Evolutionary conservation across 2,329 filamentous ascomycete genomes (phyloP).

Genomic region (Myriangium duriaei): DNA sequence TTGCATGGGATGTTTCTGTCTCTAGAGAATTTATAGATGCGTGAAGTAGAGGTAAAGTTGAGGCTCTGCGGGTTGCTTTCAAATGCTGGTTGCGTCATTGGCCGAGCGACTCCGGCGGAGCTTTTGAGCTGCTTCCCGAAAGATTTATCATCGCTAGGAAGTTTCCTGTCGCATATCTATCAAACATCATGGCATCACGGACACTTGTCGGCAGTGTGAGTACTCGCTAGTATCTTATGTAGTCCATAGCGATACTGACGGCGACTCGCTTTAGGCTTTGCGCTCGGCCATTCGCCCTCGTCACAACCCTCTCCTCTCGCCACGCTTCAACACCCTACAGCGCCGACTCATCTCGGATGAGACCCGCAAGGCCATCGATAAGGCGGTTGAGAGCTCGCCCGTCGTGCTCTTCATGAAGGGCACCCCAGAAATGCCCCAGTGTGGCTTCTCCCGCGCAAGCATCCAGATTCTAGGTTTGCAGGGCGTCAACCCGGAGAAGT

Average conservation of each 20-base stretch:
- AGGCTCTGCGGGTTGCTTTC: slow-evolving; percentile 1
- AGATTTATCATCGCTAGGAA: background rate
- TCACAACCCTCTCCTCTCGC: slow-evolving; percentile 27
- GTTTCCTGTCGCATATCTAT: background rate
- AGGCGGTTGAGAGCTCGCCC: slow-evolving; percentile 73
- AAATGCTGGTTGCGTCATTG: slow-evolving; percentile 10
- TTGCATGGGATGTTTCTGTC: no score
- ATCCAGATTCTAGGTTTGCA: slow-evolving; percentile 93
- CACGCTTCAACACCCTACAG: slow-evolving; percentile 34
- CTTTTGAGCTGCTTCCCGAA: background rate
- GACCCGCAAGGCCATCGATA: slow-evolving; percentile 74
- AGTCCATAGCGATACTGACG: background rate
- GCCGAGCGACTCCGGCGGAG: slow-evolving; percentile 3
- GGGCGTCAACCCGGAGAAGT: slow-evolving; percentile 89
- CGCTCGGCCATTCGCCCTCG: slow-evolving; percentile 33
- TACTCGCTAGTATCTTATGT: slow-evolving; percentile 1
- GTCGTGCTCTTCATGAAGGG: slow-evolving; percentile 99
- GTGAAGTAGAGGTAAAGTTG: no score
- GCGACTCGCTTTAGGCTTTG: slow-evolving; percentile 27
- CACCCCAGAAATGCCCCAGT: slow-evolving; percentile 89
- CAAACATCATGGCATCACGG: slow-evolving; percentile 5
- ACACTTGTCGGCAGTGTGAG: slow-evolving; percentile 4
- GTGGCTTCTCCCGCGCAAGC: slow-evolving; percentile 86
- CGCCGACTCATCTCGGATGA: slow-evolving; percentile 66
- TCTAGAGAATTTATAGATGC: no score